Conservation (phyloP, 768 basidiomycete genomes). For the Termitomyces bulborhizus region DNA sequence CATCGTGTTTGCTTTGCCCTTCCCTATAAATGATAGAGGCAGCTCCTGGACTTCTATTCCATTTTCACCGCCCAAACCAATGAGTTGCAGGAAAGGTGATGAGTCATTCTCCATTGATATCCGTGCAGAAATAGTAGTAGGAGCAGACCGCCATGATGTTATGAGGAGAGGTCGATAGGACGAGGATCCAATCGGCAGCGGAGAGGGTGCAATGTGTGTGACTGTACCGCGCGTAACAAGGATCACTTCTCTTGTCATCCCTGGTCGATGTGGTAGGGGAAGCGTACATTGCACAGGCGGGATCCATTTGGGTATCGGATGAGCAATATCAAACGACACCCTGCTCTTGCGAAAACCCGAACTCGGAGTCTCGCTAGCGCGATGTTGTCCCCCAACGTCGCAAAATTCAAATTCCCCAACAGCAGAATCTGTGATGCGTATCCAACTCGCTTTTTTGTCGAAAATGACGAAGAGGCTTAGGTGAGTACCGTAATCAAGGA, state of each 20-base stretch:
- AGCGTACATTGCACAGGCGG: constrained; percentile 42
- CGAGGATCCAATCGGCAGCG: constrained; percentile 50
- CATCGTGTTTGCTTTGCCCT: constrained; percentile 32
- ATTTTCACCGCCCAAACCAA: constrained; percentile 56
- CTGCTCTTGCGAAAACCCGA: constrained; percentile 28
- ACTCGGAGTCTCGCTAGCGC: constrained; percentile 16
- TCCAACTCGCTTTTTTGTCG: constrained; percentile 84
- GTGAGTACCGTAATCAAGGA: constrained; percentile 57
- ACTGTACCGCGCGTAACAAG: constrained; percentile 64
- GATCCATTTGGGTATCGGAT: constrained; percentile 41
- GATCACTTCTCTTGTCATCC: constrained; percentile 38
- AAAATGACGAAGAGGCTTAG: constrained; percentile 78
- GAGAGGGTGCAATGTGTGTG: constrained; percentile 63
- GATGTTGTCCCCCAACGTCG: constrained; percentile 28
- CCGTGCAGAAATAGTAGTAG: constrained; percentile 49
- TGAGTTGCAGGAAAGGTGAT: constrained; percentile 55
- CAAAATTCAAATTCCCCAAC: constrained; percentile 73
- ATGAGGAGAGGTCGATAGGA: constrained; percentile 44
- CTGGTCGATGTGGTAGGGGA: constrained; percentile 27
- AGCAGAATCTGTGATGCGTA: constrained; percentile 73
- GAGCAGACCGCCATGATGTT: constrained; percentile 53
- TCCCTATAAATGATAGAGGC: constrained; percentile 45
- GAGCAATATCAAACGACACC: constrained; percentile 21
- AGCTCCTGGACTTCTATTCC: constrained; percentile 75
- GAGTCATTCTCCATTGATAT: constrained; percentile 22